A percentile compares a stretch with the other conserved stretches of the same genome.
Conservation (phyloP, 257 asterid species). For the Petunia axillaris region DNA sequence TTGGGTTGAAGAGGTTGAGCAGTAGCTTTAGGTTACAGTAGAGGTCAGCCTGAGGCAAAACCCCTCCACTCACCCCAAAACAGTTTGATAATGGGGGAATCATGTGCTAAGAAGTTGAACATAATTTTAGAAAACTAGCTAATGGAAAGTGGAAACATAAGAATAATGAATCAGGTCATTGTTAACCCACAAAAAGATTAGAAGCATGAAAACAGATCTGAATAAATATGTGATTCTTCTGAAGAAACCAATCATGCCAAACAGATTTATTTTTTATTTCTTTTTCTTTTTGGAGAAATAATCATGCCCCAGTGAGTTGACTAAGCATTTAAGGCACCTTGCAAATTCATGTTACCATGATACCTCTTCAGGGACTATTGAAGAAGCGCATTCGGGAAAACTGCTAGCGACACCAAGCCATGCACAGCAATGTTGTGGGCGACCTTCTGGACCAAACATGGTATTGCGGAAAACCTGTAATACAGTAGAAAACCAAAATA, state of each 20-base stretch:
- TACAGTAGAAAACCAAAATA: conserved; percentile 36
- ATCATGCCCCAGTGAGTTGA: conserved; percentile 3
- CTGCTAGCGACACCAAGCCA: conserved; percentile 99
- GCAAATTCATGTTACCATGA: conserved; percentile 9
- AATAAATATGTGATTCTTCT: not conserved
- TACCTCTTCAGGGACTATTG: conserved; percentile 96
- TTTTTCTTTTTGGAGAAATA: too few species aligned
- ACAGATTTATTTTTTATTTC: too few species aligned
- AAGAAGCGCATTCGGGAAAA: conserved; percentile 95
- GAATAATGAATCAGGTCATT: not conserved
- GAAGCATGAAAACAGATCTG: not conserved
- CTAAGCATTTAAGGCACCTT: not conserved
- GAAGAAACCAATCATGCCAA: conserved; percentile 2
- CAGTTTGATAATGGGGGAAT: not conserved
- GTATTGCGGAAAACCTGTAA: conserved; percentile 92
- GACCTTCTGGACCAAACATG: conserved; percentile 99
- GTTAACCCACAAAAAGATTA: conserved; percentile 12
- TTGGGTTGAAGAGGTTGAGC: conserved; percentile 20
- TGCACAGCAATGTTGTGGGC: conserved; percentile 99
- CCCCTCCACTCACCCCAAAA: not conserved
- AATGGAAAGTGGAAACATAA: not conserved
- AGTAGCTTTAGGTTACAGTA: not conserved
- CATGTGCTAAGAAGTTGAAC: conserved; percentile 19
- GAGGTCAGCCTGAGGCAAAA: not conserved
- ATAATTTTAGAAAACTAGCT: not conserved